A percentile compares a stretch with the other conserved stretches of the same genome.
phyloP scores from a whole-genome alignment of 257 asterid genomes.

The Parsonsia alboflavescens region DNA sequence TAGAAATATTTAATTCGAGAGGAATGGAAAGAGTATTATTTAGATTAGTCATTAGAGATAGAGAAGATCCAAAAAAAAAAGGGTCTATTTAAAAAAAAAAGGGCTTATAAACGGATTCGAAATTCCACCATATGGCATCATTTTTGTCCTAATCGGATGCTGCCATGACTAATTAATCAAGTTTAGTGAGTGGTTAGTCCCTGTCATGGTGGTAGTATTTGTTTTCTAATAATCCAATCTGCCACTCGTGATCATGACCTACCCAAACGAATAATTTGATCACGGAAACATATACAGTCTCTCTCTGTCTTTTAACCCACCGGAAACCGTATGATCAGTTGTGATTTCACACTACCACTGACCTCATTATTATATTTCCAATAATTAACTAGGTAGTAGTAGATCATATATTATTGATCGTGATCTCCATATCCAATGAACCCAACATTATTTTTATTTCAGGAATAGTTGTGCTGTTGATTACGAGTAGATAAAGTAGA shows the following conservation, averaged over 20 bases:
- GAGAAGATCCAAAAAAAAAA: not conserved
- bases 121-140: constrained; percentile 31
- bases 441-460: not conserved
- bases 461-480: too few species aligned
- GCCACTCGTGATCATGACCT: constrained; percentile 37
- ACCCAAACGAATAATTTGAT: constrained; percentile 11
- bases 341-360: constrained; percentile 4
- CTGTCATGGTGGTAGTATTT: constrained; percentile 36
- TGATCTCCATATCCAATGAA: constrained; percentile 1
- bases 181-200: constrained; percentile 46
- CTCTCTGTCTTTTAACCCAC: not conserved
- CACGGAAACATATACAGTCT: constrained; percentile 17
- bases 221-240: constrained; percentile 14
- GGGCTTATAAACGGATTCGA: constrained; percentile 1
- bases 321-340: constrained; percentile 8
- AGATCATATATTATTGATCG: too few species aligned
- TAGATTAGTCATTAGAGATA: not conserved
- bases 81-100: not conserved
- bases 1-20: too few species aligned
- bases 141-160: constrained; percentile 40
- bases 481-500: too few species aligned
- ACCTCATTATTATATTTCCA: too few species aligned
- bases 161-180: constrained; percentile 31
- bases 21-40: too few species aligned
- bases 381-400: too few species aligned